Conservation (phyloP, 2,329 filamentous ascomycete genomes). For the Teratosphaeriaceae sp. region DNA sequence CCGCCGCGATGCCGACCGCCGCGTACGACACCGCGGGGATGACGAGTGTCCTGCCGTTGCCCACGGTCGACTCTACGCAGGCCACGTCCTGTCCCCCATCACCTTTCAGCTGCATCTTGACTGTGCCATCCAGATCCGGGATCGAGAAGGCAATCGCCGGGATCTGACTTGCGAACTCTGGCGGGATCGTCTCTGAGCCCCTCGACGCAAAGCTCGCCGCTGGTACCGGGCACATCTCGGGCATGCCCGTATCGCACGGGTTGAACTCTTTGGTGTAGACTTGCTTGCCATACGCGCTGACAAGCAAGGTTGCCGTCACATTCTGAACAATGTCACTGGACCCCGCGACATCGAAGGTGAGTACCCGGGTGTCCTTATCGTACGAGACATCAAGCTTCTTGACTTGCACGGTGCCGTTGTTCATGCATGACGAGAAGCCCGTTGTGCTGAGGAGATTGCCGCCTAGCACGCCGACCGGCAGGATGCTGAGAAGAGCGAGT, state of each 20-base stretch:
- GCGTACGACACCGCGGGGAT: constrained; percentile 74
- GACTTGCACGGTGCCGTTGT: constrained; percentile 57
- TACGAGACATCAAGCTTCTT: constrained; percentile 71
- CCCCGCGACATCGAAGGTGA: constrained; percentile 78
- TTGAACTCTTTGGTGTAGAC: constrained; percentile 78
- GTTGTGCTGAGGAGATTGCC: constrained; percentile 70
- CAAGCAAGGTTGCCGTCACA: constrained; percentile 67
- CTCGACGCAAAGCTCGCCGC: constrained; percentile 64
- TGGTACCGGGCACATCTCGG: constrained; percentile 79
- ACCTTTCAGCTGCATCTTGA: constrained; percentile 68
- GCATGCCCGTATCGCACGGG: constrained; percentile 65
- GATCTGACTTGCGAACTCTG: constrained; percentile 64
- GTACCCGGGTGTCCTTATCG: constrained; percentile 63
- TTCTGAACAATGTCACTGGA: constrained; percentile 68
- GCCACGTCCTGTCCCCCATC: constrained; percentile 61
- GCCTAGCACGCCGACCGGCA: constrained; percentile 50
- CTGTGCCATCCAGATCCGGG: constrained; percentile 82
- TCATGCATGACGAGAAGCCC: constrained; percentile 69
- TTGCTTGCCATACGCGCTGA: constrained; percentile 76
- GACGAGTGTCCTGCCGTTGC: constrained; percentile 78
- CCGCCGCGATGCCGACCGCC: constrained; percentile 78
- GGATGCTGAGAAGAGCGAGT: constrained; percentile 26
- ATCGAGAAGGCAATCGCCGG: constrained; percentile 84
- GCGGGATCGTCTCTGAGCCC: constrained; percentile 66
- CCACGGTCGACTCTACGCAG: constrained; percentile 74